Evolutionary conservation across 2,329 filamentous ascomycete species (phyloP).

Genomic region (Apiospora pterosperma): DNA sequence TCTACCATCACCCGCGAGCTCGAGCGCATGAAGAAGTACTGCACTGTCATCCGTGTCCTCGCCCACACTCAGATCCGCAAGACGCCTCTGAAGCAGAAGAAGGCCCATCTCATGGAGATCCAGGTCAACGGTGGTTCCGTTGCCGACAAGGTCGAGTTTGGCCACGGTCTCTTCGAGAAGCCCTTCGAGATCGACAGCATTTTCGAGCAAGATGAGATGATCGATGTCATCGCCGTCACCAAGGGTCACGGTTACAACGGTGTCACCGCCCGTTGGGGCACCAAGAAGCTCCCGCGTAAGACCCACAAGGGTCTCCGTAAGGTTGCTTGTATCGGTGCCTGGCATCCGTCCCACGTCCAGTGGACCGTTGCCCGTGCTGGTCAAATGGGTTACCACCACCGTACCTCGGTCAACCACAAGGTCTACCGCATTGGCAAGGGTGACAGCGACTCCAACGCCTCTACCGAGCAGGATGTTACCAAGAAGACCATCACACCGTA

Average conservation of each 20-base stretch:
- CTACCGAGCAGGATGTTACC: slow-evolving; percentile 93
- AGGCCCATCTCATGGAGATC: slow-evolving; percentile 99
- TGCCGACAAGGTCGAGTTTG: slow-evolving; percentile 96
- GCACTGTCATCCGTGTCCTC: slow-evolving; percentile 97
- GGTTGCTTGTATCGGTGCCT: slow-evolving; percentile 99
- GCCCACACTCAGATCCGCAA: slow-evolving; percentile 99
- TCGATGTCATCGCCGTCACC: slow-evolving; percentile 98
- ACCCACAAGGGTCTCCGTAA: slow-evolving; percentile 99
- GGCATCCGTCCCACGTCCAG: slow-evolving; percentile 99
- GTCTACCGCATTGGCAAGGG: slow-evolving; percentile 97
- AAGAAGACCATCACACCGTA: slow-evolving; percentile 99
- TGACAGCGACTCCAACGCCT: slow-evolving; percentile 84
- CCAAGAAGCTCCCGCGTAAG: slow-evolving; percentile 99
- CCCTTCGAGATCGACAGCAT: slow-evolving; percentile 86
- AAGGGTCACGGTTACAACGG: slow-evolving; percentile 99
- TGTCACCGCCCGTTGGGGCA: slow-evolving; percentile 98
- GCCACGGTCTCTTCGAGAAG: slow-evolving; percentile 98
- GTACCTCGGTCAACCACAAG: slow-evolving; percentile 99
- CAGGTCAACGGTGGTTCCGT: slow-evolving; percentile 98
- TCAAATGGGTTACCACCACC: slow-evolving; percentile 99
- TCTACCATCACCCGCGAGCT: slow-evolving; percentile 92
- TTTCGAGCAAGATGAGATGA: slow-evolving; percentile 99
- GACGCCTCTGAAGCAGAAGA: slow-evolving; percentile 99
- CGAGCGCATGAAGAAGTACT: slow-evolving; percentile 99
- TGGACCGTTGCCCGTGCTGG: slow-evolving; percentile 99